Percentiles rank a stretch among this genome's conserved stretches.
Evolutionary conservation across 768 basidiomycete genomes (phyloP).

Genomic region (Mycena polygramma): DNA sequence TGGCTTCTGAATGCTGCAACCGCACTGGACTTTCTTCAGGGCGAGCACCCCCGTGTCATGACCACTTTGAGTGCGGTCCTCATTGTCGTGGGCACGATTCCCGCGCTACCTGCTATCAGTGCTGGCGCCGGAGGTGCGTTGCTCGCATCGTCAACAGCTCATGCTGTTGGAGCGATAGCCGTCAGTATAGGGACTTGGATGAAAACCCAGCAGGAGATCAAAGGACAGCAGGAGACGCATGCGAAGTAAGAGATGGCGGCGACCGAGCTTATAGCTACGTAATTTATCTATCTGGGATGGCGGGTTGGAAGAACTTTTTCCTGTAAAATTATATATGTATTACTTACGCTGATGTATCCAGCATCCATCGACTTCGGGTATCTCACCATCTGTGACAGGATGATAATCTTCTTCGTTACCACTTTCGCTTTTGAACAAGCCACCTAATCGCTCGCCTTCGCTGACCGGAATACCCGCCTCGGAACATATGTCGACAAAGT

Average conservation of each 20-base stretch:
- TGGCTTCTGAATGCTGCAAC: conserved; percentile 85
- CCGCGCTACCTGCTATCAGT: conserved; percentile 76
- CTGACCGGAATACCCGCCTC: conserved; percentile 59
- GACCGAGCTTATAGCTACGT: neutral
- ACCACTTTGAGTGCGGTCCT: conserved; percentile 81
- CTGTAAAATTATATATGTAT: conserved; percentile 13
- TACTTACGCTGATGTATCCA: conserved; percentile 42
- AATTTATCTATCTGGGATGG: conserved; percentile 7
- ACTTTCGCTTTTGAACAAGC: conserved; percentile 48
- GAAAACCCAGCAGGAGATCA: conserved; percentile 60
- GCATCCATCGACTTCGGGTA: conserved; percentile 55
- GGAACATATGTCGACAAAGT: conserved; percentile 66
- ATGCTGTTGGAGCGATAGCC: conserved; percentile 84
- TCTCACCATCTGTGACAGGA: conserved; percentile 46
- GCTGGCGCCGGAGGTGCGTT: conserved; percentile 80
- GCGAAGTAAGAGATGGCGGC: conserved; percentile 17
- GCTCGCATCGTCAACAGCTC: conserved; percentile 79
- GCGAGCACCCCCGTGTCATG: conserved; percentile 83
- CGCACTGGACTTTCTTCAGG: conserved; percentile 79
- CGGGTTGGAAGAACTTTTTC: conserved; percentile 1
- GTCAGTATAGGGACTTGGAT: conserved; percentile 76
- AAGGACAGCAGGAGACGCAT: conserved; percentile 9
- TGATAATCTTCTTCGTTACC: conserved; percentile 53
- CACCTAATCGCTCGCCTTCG: conserved; percentile 54
- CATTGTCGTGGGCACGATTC: conserved; percentile 83